Conservation (phyloP, 345 rosid genomes). For the Hypericum androsaemum region DNA sequence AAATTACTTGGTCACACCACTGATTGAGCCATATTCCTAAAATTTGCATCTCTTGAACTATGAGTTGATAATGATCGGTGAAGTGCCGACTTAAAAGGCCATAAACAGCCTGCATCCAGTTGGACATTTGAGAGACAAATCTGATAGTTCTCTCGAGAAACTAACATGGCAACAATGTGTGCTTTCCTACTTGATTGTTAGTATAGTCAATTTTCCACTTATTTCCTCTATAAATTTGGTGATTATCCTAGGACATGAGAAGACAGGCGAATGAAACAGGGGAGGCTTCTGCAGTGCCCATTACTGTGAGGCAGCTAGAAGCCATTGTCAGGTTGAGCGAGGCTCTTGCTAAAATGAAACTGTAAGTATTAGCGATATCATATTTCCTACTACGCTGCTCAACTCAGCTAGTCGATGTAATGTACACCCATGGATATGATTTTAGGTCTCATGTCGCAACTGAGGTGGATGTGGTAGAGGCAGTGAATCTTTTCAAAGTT, state of each 20-base stretch:
- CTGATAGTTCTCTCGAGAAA: no score
- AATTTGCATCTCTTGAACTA: no score
- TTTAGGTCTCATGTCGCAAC: conserved; percentile 76
- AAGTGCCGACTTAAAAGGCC: no score
- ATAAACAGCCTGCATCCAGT: no score
- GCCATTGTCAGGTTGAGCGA: conserved; percentile 87
- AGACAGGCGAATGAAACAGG: conserved; percentile 92
- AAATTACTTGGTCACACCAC: no score
- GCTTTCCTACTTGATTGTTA: not conserved
- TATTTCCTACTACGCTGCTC: not conserved
- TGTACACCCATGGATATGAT: not conserved
- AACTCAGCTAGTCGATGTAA: no score
- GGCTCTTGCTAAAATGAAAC: conserved; percentile 88
- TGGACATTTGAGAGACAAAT: no score
- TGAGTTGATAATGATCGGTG: no score
- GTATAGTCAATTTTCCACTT: not conserved
- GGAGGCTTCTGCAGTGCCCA: conserved; percentile 75
- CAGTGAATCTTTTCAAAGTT: conserved; percentile 74
- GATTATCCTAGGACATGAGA: conserved; percentile 63
- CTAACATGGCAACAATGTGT: not conserved
- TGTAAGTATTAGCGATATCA: conserved; percentile 39
- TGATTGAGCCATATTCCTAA: no score
- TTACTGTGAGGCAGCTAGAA: conserved; percentile 93
- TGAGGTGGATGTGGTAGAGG: conserved; percentile 75
- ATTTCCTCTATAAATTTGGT: conserved; percentile 4